Evolutionary conservation across 176 grass and related monocot genomes (phyloP).

Genomic region (Rhynchospora breviuscula): DNA sequence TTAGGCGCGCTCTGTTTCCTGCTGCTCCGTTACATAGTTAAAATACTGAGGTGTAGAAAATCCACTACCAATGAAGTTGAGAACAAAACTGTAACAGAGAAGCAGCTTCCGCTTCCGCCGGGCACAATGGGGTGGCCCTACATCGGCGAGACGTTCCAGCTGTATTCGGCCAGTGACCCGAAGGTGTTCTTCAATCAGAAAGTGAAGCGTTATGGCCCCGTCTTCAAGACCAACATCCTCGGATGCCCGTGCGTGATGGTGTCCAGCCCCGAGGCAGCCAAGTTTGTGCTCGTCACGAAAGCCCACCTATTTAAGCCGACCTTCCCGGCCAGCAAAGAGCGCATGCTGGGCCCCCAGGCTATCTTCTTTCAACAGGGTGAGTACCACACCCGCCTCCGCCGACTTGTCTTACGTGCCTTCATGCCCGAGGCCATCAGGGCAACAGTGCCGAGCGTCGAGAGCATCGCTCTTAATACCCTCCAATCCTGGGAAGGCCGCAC

Average conservation of each 20-base stretch:
- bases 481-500: slow-evolving; percentile 48
- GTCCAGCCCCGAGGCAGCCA: slow-evolving; percentile 91
- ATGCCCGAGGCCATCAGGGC: slow-evolving; percentile 70
- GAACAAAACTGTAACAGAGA: neutral
- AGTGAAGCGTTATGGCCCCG: slow-evolving; percentile 59
- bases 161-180: slow-evolving; percentile 76
- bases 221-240: slow-evolving; percentile 97
- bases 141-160: slow-evolving; percentile 86
- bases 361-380: slow-evolving; percentile 98
- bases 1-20: slow-evolving; percentile 37
- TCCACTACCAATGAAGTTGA: neutral
- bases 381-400: slow-evolving; percentile 81
- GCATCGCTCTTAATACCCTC: slow-evolving; percentile 47
- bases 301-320: slow-evolving; percentile 98
- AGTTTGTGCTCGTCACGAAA: slow-evolving; percentile 84
- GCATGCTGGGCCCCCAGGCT: slow-evolving; percentile 80
- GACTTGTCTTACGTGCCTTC: slow-evolving; percentile 81
- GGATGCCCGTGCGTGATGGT: slow-evolving; percentile 97
- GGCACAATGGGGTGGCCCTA: slow-evolving; percentile 95
- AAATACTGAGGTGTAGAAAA: neutral
- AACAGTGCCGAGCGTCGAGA: slow-evolving; percentile 58
- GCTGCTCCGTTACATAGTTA: slow-evolving; percentile 24
- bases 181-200: slow-evolving; percentile 78
- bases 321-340: slow-evolving; percentile 97
- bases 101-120: slow-evolving; percentile 57